phyloP scores from a whole-genome alignment of 257 asterid species.

The Solanum pinnatisectum region DNA sequence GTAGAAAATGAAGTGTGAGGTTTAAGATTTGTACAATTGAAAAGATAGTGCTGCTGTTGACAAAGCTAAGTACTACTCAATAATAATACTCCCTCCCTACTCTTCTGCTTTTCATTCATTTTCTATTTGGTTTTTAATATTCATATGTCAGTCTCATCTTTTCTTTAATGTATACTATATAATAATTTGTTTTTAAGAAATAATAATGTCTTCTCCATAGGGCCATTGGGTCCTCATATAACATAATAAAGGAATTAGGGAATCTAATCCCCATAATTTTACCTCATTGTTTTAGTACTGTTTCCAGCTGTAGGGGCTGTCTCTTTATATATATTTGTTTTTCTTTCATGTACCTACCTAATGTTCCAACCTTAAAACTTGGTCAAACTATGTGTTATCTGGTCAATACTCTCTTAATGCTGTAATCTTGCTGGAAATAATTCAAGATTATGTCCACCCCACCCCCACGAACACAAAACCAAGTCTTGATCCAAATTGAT shows the following conservation, averaged over 20 bases:
- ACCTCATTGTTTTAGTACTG: conserved; percentile 52
- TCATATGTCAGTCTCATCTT: conserved; percentile 46
- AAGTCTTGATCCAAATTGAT: conserved; percentile 9
- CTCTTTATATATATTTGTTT: background rate
- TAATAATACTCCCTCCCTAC: background rate
- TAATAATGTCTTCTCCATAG: conserved; percentile 1
- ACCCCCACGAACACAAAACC: background rate
- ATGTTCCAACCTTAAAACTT: background rate
- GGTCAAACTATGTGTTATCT: background rate
- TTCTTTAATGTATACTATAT: conserved; percentile 16
- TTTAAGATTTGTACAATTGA: conserved; percentile 8
- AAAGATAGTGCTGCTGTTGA: background rate
- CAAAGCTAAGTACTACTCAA: conserved; percentile 1
- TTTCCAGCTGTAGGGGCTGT: conserved; percentile 39
- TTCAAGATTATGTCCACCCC: conserved; percentile 4
- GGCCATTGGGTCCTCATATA: conserved; percentile 24
- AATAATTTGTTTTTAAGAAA: background rate
- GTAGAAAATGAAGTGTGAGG: conserved; percentile 7
- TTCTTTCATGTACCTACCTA: background rate
- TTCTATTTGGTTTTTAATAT: conserved; percentile 4
- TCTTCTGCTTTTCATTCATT: background rate
- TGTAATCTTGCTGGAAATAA: conserved; percentile 31
- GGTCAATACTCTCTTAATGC: conserved; percentile 18
- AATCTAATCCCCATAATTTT: conserved; percentile 43
- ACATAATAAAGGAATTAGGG: conserved; percentile 46